Base-by-base conservation (phyloP, 2,329 filamentous ascomycete species). In the Chaetomium globosum region DNA sequence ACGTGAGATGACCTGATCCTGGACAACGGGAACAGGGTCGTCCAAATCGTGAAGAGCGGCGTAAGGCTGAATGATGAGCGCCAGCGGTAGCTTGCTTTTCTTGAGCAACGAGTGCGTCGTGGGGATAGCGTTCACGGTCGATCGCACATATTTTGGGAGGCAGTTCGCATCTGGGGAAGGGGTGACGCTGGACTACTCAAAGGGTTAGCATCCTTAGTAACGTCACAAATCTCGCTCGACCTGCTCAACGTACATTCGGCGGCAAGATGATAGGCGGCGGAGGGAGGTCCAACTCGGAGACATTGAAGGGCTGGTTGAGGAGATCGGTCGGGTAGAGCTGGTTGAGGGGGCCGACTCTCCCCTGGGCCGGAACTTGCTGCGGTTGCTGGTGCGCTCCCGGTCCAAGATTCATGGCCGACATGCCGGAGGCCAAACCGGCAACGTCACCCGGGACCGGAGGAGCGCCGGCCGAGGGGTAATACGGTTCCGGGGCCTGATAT, bases 1-100 rank as follows among this genome's bases (percentile, higher is more conserved):
- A 74, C 95, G 89, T 64, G 94, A 96, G 76, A 99, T 99, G 70
- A 98, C 91, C 79, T 98, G 95, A 77, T 99, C 95, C 75, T 96
- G 91, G 31, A 98, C 91, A 57, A 99, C 87, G 7, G 94, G 95
- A 1, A 99, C 88, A 28, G 88, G 86, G 73, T 98, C 95, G 77
- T 98, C 94, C 23, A 91, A 86, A 76, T 99, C 95, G 76, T 97
- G 94, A 33, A 99, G 87, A 30, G 93, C 88, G 48, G 89, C 92
- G 74, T 98, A 99, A 16, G 95, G 95, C 78, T 98, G 94, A 70
- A 99, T 97, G 68, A 98, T 89, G 46, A 99, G 88, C 49, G 94
- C 93, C 75, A 98, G 96, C 0, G 95, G 95, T 65, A 99, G 84
- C 78, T 93, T 95, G 63, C 93, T 97, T 81, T 98, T 98, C 81